These are phyloP conservation scores for Calonectria pseudoreteaudii DNA, from an alignment of 2,329 filamentous ascomycete genomes.

Conservation along the genomic window DNA sequence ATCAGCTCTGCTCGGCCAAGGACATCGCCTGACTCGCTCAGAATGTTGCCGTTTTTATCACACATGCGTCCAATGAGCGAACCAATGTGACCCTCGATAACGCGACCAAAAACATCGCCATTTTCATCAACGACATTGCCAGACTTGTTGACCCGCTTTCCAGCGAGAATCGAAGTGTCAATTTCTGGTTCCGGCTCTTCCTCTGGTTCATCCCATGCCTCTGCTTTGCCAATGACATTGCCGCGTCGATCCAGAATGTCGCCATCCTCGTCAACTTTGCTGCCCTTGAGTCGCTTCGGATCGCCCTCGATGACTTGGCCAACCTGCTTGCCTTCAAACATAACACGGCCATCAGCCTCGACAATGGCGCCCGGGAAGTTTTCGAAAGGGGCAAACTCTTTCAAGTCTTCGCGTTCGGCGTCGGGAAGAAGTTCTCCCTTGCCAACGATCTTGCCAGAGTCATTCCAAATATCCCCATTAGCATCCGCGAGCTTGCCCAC, in stretches of 20 bases:
- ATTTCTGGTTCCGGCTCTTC: conserved; percentile 62
- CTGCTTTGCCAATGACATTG: conserved; percentile 67
- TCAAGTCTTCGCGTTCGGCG: conserved; percentile 61
- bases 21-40: conserved; percentile 74
- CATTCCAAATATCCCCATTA: conserved; percentile 78
- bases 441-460: conserved; percentile 75
- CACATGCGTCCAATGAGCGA: conserved; percentile 71
- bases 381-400: conserved; percentile 66
- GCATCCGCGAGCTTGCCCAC: conserved; percentile 73
- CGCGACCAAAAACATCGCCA: conserved; percentile 72
- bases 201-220: conserved; percentile 62
- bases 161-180: conserved; percentile 63
- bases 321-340: conserved; percentile 69
- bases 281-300: conserved; percentile 77
- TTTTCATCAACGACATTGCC: conserved; percentile 70
- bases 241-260: conserved; percentile 84
- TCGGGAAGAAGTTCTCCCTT: conserved; percentile 70
- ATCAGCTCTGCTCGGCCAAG: conserved; percentile 70
- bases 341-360: conserved; percentile 64
- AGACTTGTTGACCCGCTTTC: conserved; percentile 67
- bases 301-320: conserved; percentile 80
- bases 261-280: conserved; percentile 83
- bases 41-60: conserved; percentile 77
- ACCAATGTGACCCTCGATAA: conserved; percentile 73
- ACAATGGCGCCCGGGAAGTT: conserved; percentile 67